These are phyloP conservation scores for Plasmodium vivax DNA, from an alignment of 169 alveolate species.

Conservation along the genomic window DNA sequence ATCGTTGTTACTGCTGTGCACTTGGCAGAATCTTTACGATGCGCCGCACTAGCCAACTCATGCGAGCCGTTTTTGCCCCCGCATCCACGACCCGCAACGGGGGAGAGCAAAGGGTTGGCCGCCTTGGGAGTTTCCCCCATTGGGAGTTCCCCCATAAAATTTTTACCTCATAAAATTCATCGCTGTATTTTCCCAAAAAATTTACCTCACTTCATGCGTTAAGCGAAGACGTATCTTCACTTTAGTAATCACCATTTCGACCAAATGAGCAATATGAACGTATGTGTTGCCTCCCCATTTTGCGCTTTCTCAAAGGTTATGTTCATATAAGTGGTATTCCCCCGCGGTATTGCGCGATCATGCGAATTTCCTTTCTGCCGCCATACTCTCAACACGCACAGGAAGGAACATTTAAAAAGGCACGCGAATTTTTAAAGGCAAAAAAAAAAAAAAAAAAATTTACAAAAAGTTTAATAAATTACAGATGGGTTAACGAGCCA, in stretches of 20 bases:
- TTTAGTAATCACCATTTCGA: neutral
- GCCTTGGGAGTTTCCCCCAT: neutral
- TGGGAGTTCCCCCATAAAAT: neutral
- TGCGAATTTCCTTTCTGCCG: neutral
- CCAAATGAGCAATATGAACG: neutral
- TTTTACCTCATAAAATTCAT: neutral
- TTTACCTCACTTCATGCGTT: neutral
- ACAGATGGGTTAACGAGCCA: neutral
- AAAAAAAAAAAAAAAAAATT: no score
- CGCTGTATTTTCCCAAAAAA: neutral
- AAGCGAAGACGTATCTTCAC: neutral
- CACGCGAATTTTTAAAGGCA: neutral
- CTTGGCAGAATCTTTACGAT: neutral
- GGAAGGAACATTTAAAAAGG: neutral
- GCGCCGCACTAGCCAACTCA: neutral
- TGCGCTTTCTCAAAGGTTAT: no score
- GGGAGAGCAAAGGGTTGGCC: conserved; percentile 1
- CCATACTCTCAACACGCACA: neutral
- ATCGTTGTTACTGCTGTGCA: neutral
- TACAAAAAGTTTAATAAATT: neutral
- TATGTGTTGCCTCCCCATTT: neutral
- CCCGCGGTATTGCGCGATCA: neutral
- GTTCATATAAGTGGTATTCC: neutral
- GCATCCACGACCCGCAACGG: neutral
- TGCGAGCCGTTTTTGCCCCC: neutral